A percentile compares a stretch with the other conserved stretches of the same genome.
Evolutionary conservation across 2,329 filamentous ascomycete species (phyloP).

Genomic region (Ilyonectria sp.): DNA sequence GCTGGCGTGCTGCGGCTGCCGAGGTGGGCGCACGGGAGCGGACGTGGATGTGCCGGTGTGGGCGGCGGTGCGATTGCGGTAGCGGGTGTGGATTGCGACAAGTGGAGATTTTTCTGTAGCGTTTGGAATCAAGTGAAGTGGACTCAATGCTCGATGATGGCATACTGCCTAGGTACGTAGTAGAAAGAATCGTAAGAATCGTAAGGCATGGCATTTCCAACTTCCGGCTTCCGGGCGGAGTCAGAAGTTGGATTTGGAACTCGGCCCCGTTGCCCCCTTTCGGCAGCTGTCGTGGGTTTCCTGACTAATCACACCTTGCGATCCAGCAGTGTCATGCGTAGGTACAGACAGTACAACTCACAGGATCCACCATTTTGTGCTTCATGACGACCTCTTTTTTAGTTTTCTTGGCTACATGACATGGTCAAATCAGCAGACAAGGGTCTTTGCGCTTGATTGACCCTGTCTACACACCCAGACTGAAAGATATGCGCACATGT

Average conservation of each 20-base stretch:
- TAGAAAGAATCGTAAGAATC: background rate
- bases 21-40: conserved; percentile 8
- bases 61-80: background rate
- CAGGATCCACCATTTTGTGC: background rate
- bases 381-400: background rate
- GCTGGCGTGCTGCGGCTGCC: conserved; percentile 20
- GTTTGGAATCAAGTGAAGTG: conserved; percentile 23
- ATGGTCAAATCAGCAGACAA: background rate
- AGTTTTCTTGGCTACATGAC: background rate
- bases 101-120: background rate
- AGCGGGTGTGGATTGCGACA: conserved; percentile 4
- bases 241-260: background rate
- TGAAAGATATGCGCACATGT: background rate
- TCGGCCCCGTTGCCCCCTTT: conserved; percentile 11
- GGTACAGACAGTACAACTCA: background rate
- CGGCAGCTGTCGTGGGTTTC: background rate
- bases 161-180: background rate
- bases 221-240: background rate
- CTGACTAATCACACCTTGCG: conserved; percentile 22
- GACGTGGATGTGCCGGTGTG: background rate
- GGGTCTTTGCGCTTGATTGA: background rate
- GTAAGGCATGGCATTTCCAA: background rate
- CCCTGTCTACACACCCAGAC: background rate
- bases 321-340: background rate
- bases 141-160: conserved; percentile 9